A percentile compares a stretch with the other conserved stretches of the same genome.
Conservation (phyloP, 2,329 filamentous ascomycete species). For the Harringtonia aguacate region DNA sequence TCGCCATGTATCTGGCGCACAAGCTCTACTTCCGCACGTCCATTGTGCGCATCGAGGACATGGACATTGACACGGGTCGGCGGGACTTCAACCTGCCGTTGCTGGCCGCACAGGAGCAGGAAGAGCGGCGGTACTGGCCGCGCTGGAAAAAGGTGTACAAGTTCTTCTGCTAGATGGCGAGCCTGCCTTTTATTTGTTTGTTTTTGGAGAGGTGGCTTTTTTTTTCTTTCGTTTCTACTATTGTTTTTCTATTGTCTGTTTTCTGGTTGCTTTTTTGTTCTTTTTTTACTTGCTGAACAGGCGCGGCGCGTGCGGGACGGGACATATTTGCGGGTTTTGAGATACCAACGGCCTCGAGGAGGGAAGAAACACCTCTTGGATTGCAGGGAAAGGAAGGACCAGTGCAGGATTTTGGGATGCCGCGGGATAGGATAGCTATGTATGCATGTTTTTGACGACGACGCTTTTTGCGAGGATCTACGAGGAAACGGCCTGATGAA, state of each 20-base stretch:
- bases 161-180: slow-evolving; percentile 47
- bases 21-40: slow-evolving; percentile 64
- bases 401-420: too few species aligned
- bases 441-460: too few species aligned
- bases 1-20: slow-evolving; percentile 59
- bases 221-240: background rate
- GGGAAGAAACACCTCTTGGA: too few species aligned
- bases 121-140: slow-evolving; percentile 63
- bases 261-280: background rate
- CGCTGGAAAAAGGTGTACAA: slow-evolving; percentile 68
- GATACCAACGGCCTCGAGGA: background rate
- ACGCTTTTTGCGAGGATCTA: too few species aligned
- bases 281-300: background rate
- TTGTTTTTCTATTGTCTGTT: background rate
- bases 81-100: slow-evolving; percentile 74
- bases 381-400: too few species aligned
- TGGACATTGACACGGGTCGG: slow-evolving; percentile 80
- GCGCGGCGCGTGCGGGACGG: background rate
- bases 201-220: background rate
- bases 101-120: slow-evolving; percentile 67
- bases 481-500: too few species aligned
- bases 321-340: background rate
- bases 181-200: background rate
- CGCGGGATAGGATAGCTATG: too few species aligned
- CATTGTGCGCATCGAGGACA: slow-evolving; percentile 57